Evolutionary conservation across 1,284 basidiomycete genomes (phyloP).

Genomic region (Ustilago esculenta): DNA sequence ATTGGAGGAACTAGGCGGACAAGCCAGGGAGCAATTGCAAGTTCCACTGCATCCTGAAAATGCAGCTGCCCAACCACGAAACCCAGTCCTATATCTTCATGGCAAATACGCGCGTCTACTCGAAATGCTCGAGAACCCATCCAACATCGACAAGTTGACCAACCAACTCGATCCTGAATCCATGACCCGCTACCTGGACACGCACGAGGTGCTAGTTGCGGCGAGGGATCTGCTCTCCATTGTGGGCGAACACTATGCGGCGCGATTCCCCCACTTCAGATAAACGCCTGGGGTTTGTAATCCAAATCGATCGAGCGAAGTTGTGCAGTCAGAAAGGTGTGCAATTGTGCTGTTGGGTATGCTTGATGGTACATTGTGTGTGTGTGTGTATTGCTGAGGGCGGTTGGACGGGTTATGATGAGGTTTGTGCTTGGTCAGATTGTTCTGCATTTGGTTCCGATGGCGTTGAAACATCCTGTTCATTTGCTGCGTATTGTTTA

Average conservation of each 20-base stretch:
- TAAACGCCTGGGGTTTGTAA: too few relatives aligned
- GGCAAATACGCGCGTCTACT: not conserved
- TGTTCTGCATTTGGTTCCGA: not conserved
- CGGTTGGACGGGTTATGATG: too few relatives aligned
- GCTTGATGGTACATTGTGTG: too few relatives aligned
- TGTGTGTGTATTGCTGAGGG: not conserved
- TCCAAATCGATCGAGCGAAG: too few relatives aligned
- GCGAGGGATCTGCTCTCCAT: slow-evolving; percentile 2
- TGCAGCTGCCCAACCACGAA: not conserved
- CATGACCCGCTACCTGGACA: too few relatives aligned
- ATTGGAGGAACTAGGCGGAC: not conserved
- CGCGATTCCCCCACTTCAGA: not conserved
- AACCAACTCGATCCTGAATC: too few relatives aligned
- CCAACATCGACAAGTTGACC: not conserved
- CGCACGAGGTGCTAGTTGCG: not conserved
- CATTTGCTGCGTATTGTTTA: slow-evolving; percentile 17
- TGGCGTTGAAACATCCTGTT: not conserved
- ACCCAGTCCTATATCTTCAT: not conserved
- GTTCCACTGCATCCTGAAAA: slow-evolving; percentile 20
- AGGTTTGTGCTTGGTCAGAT: not conserved
- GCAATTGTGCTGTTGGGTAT: too few relatives aligned
- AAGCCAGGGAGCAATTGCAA: not conserved
- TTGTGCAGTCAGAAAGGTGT: too few relatives aligned
- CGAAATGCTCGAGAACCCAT: not conserved
- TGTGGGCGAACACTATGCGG: slow-evolving; percentile 1